phyloP scores from a whole-genome alignment of 371 early-diverging fungal genomes.

The Syncephalis fuscata region DNA sequence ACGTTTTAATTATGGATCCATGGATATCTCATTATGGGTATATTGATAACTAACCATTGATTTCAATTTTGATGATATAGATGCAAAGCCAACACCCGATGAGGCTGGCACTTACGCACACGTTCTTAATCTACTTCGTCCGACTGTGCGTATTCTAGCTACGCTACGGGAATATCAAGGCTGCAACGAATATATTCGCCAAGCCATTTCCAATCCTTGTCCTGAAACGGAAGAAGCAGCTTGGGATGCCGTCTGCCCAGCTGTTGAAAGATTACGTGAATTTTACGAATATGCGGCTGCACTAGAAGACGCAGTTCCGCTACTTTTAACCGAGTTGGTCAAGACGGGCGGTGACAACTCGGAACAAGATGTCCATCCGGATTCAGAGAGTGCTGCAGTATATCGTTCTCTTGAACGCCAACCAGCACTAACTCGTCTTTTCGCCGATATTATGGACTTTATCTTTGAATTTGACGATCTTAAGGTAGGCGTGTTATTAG shows the following conservation, averaged over 20 bases:
- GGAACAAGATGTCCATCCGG: background rate
- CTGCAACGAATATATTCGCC: slow-evolving; percentile 38
- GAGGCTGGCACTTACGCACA: slow-evolving; percentile 30
- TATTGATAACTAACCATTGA: background rate
- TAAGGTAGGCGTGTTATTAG: slow-evolving; percentile 64
- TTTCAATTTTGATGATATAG: slow-evolving; percentile 11
- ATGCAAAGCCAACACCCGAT: slow-evolving; percentile 24
- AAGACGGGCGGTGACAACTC: background rate
- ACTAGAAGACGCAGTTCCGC: slow-evolving; percentile 26
- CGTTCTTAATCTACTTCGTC: slow-evolving; percentile 23
- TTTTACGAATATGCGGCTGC: slow-evolving; percentile 59
- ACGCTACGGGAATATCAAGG: slow-evolving; percentile 34
- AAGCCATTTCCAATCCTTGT: slow-evolving; percentile 69
- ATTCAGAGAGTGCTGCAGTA: background rate
- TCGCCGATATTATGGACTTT: slow-evolving; percentile 72
- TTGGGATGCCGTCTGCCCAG: slow-evolving; percentile 67
- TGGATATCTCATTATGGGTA: too few relatives aligned
- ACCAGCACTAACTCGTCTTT: slow-evolving; percentile 55
- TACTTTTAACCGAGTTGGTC: background rate
- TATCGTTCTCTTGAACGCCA: slow-evolving; percentile 30
- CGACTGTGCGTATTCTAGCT: slow-evolving; percentile 22
- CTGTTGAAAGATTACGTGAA: slow-evolving; percentile 52
- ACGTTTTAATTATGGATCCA: too few relatives aligned
- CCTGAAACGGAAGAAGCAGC: slow-evolving; percentile 69
- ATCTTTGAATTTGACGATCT: slow-evolving; percentile 78